Conservation (phyloP, 176 grass and related monocot genomes). For the Avena sativa region DNA sequence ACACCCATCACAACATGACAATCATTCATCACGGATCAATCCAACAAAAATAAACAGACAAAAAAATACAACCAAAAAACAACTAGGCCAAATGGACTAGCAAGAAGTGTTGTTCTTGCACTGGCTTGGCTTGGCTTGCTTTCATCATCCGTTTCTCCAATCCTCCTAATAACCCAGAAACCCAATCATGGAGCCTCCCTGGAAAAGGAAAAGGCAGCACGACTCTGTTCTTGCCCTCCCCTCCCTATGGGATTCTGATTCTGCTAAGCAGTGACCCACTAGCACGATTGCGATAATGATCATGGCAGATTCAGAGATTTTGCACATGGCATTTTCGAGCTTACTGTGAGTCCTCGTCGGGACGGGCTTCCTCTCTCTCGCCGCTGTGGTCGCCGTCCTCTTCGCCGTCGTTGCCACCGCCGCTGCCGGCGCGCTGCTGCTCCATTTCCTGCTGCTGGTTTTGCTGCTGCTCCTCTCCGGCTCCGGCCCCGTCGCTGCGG, state of each 20-base stretch:
- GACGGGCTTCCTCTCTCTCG: constrained; percentile 26
- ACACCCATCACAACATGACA: constrained; percentile 63
- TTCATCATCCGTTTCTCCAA: constrained; percentile 25
- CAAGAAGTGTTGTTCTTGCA: constrained; percentile 57
- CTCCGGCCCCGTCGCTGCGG: constrained; percentile 60
- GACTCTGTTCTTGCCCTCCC: constrained; percentile 25
- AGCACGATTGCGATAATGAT: constrained; percentile 45
- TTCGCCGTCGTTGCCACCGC: constrained; percentile 32
- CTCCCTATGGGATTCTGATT: constrained; percentile 21
- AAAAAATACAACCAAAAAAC: constrained; percentile 38
- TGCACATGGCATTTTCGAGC: background rate
- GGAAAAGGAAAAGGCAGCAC: constrained; percentile 43
- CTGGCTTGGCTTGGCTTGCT: constrained; percentile 41
- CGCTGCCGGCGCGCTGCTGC: constrained; percentile 40
- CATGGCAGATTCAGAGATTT: constrained; percentile 31
- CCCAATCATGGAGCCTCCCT: constrained; percentile 40
- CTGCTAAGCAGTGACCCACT: constrained; percentile 45
- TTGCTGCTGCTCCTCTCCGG: constrained; percentile 25
- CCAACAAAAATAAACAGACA: constrained; percentile 32
- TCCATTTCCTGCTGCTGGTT: constrained; percentile 37
- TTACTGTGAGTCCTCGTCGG: constrained; percentile 67
- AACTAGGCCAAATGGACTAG: constrained; percentile 50
- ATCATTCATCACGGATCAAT: constrained; percentile 54
- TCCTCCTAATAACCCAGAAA: constrained; percentile 24
- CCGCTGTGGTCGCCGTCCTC: constrained; percentile 43